A percentile compares a stretch with the other conserved stretches of the same genome.
These are phyloP conservation scores for Triticum monococcum DNA, from an alignment of 176 grass and related monocot genomes.

Conservation along the genomic window DNA sequence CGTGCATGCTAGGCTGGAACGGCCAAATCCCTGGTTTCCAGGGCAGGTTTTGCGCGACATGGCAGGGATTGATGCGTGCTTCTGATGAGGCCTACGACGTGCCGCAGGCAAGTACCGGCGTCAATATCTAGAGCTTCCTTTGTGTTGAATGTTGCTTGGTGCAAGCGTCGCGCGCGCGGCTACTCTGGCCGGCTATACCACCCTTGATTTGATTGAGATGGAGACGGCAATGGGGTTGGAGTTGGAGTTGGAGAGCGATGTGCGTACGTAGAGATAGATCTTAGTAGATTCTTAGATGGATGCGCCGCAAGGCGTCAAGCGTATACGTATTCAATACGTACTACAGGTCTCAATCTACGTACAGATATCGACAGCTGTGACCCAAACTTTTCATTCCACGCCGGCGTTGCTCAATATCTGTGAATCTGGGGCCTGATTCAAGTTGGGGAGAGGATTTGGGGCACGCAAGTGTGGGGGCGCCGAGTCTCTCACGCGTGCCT, in stretches of 20 bases:
- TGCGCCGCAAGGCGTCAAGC: neutral
- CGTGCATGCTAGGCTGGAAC: neutral
- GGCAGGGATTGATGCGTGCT: conserved; percentile 9
- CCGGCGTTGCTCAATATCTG: too few relatives aligned
- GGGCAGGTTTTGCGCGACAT: conserved; percentile 31
- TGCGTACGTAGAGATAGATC: neutral
- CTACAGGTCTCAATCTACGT: neutral
- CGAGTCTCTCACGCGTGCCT: too few relatives aligned
- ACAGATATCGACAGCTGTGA: neutral
- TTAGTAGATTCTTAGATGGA: neutral
- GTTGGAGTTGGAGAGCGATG: neutral
- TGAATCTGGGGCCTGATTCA: too few relatives aligned
- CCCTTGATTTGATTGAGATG: neutral
- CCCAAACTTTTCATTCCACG: too few relatives aligned
- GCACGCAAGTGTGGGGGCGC: too few relatives aligned
- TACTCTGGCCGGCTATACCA: neutral
- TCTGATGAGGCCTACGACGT: neutral
- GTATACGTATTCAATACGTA: neutral
- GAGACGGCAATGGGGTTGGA: neutral
- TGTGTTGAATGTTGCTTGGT: neutral
- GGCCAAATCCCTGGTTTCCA: conserved; percentile 34
- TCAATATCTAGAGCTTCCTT: neutral
- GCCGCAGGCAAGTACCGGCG: neutral
- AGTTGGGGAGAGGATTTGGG: too few relatives aligned
- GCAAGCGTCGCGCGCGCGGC: neutral